Conservation (phyloP, 169 alveolate species). For the Cystoisospora suis region DNA sequence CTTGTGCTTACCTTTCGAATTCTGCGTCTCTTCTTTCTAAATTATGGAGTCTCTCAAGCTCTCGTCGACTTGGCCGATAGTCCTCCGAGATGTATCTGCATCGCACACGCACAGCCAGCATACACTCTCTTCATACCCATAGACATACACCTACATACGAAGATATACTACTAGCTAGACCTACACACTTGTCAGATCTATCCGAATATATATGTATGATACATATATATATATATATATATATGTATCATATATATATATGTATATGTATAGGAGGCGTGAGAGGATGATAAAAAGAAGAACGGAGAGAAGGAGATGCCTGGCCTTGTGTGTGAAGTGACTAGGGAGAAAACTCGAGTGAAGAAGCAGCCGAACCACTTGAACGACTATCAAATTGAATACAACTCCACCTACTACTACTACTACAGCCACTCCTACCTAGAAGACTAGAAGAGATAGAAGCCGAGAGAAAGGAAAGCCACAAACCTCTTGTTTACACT, state of each 20-base stretch:
- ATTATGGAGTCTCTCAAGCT: constrained; percentile 28
- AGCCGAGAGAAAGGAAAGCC: no score
- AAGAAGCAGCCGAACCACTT: no score
- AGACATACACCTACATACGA: background rate
- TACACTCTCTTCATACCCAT: no score
- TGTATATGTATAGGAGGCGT: background rate
- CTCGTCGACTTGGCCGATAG: constrained; percentile 42
- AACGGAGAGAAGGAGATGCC: no score
- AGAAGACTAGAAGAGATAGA: no score
- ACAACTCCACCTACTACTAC: no score
- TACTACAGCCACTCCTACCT: no score
- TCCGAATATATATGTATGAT: background rate
- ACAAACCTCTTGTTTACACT: background rate
- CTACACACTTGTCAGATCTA: background rate
- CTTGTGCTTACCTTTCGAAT: background rate
- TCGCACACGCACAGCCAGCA: no score
- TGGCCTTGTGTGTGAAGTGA: no score
- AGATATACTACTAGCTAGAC: background rate
- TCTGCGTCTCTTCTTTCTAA: constrained; percentile 37
- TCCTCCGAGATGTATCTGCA: constrained; percentile 43
- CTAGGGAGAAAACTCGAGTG: no score
- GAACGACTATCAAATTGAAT: no score
- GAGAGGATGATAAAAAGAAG: no score
- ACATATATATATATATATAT: background rate
- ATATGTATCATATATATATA: background rate